Percentiles rank a stretch among this genome's conserved stretches.
These are phyloP conservation scores for Nakazawaea anatomiae DNA, from an alignment of 805 yeast genomes.

Conservation along the genomic window DNA sequence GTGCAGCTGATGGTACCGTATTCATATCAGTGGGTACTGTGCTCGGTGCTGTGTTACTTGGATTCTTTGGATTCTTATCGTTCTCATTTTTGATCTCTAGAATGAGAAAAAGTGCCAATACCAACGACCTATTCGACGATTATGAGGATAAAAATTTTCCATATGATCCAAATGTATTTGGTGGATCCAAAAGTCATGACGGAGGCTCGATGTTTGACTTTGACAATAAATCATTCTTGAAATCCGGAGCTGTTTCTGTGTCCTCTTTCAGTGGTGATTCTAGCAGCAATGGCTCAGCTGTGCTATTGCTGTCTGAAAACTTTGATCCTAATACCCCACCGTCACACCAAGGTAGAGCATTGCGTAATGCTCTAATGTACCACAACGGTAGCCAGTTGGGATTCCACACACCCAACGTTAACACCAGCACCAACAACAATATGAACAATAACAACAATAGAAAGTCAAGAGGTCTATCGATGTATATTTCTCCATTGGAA, in stretches of 20 bases:
- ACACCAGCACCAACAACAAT: conserved; percentile 4
- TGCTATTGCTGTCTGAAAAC: neutral
- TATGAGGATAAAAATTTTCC: conserved; percentile 1
- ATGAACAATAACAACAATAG: conserved; percentile 9
- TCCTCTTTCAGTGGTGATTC: conserved; percentile 6
- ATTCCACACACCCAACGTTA: conserved; percentile 7
- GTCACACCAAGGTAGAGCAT: conserved; percentile 18
- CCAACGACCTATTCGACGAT: conserved; percentile 5
- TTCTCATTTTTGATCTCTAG: conserved; percentile 1
- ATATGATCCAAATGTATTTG: conserved; percentile 9
- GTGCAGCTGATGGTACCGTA: conserved; percentile 30
- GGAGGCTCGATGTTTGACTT: neutral
- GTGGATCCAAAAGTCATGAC: neutral
- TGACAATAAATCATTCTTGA: neutral
- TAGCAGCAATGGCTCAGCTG: neutral
- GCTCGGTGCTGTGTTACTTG: conserved; percentile 17
- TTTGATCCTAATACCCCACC: conserved; percentile 9
- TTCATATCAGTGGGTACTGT: conserved; percentile 37
- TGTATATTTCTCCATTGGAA: conserved; percentile 22
- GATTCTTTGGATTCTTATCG: conserved; percentile 9
- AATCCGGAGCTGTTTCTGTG: neutral
- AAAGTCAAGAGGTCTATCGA: conserved; percentile 11
- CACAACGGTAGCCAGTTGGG: conserved; percentile 11
- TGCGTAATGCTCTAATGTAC: conserved; percentile 7
- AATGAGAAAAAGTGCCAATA: conserved; percentile 2